Evolutionary conservation across 495 filamentous ascomycete genomes (phyloP), one percentile per base, ranked within the genome.

Genomic region (Chaetomium tenue): DNA sequence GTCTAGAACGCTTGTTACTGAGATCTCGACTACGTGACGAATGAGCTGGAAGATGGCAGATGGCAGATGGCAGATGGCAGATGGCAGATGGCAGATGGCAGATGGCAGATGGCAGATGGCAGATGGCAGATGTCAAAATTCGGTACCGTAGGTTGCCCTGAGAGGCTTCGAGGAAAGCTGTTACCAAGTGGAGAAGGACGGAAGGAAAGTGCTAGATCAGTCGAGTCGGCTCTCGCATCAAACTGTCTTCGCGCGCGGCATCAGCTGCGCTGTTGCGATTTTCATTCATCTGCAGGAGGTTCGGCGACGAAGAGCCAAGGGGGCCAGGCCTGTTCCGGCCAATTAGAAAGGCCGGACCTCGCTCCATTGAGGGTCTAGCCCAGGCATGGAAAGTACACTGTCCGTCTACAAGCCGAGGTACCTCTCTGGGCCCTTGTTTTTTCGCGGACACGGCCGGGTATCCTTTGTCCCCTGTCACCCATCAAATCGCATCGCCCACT

Each of bases 201-300:
- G n/a, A n/a, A 63, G 54, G 26, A 28, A 40, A 6, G 9, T 55
- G 51, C 52, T 48, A n/a, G 60, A 2, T 23, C 25, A 20, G 16
- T 40, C 37, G 39, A 39, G 47, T 26, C 30, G 28, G 47, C 25
- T 61, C 42, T 61, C 47, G 46, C 30, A 44, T n/a, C 58, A 50
- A 37, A 60, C 18, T n/a, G 18, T 37, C 26, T 3, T n/a, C 56
- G 18, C 57, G 26, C 20, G 15, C 30, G 9, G 28, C 58, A 60
- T 40, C 47, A 25, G 58, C 28, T 37, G 28, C 2, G 28, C 6
- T 40, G 28, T 16, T 44, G 40, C 15, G 28, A 52, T 60, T 23
- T 52, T 39, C 47, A 40, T n/a, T 13, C 8, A 33, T 48, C 47
- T 61, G 48, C 59, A 60, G 28, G 59, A 61, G 18, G 18, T 37